Base-by-base conservation (phyloP, 148 eudicot species). In the Silene latifolia region DNA sequence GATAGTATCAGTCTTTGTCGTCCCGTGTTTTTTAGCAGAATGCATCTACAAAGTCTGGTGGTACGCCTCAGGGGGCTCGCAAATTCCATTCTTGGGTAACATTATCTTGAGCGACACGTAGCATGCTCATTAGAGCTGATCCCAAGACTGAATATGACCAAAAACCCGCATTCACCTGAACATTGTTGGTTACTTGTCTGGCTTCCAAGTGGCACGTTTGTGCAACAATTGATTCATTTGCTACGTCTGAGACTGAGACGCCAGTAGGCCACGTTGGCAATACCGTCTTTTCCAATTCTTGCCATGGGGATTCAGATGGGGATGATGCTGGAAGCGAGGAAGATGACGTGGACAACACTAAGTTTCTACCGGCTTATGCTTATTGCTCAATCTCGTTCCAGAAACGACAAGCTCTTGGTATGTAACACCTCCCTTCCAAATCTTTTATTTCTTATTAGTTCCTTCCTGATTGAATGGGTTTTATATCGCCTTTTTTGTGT, bases 151-250 rank as follows among this genome's bases (percentile, higher is more conserved):
- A 5, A 39, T 39, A 39, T 7, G 44, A 39, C 44, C 8, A 39
- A 8, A 39, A 39, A 39, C 44, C 44, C 44, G 44, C 44, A 39
- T 39, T n/a, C n/a, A n/a, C 44, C 44, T 39, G 44, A 39, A 39
- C 44, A 5, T 39, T 39, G 44, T 39, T 39, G 44, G 44, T 95
- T 24, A 95, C 98, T 42, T 83, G 89, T 77, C 87, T 95, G 15
- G 97, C 97, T 11, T 82, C 98, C 18, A 92, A 92, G 82, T 95
- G 98, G 98, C 96, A 95, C 44, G 96, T 89, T 13, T 90, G 91
- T 19, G 92, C 97, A 6, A 92, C 97, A 1, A 80, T 92, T 2
- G 93, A 89, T 21, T 85, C 90, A 1, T 94, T 91, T 2, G 21
- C 81, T 17, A 70, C 71, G 15, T 80, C 83, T 23, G 93, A 90